Evolutionary conservation across 805 yeast species (phyloP), one percentile per base, ranked within the genome.

Genomic region (Yarrowia sp.): DNA sequence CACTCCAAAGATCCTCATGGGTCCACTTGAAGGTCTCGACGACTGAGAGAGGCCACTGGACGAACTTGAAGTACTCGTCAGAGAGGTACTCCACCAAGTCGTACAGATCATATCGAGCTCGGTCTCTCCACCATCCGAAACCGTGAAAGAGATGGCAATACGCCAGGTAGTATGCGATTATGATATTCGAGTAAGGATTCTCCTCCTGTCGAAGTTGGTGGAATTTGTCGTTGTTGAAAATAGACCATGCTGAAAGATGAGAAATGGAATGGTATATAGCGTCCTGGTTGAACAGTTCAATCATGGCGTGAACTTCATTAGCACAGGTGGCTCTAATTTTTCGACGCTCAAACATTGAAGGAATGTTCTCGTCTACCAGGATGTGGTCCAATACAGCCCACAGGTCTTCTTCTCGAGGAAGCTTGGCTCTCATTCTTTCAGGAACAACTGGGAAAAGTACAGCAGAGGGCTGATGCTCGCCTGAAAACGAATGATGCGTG

Each of bases 221-320:
- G 26, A 55, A 55, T 2, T 22, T 11, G 5, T 22, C 19, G 2
- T 14, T 22, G 19, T 22, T 14, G n/a, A 40, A 55, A 15, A 55
- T 16, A 8, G 32, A 15, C 61, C 61, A 55, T 2, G 46, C 22
- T 14, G 61, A 40, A 3, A 40, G 9, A 26, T 55, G 61, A n/a
- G 61, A 40, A 2, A 55, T 55, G 8, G 38, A 16, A 5, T 42
- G 7, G n/a, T 1, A 7, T 14, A 5, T 2, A 1, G 15, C 45
- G 46, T 55, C 61, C 46, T 40, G 26, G 15, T 55, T 55, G 61
- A 55, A 55, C 14, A 55, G 36, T 16, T 55, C 61, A 4, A 26
- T 41, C 46, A 55, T 15, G 19, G 36, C 22, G 46, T 41, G 41
- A 4, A 55, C 15, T 14, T 55, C 61, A 3, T 8, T 8, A 2